phyloP scores from a whole-genome alignment of 2,329 filamentous ascomycete genomes.

The Aspergillus caelatus region DNA sequence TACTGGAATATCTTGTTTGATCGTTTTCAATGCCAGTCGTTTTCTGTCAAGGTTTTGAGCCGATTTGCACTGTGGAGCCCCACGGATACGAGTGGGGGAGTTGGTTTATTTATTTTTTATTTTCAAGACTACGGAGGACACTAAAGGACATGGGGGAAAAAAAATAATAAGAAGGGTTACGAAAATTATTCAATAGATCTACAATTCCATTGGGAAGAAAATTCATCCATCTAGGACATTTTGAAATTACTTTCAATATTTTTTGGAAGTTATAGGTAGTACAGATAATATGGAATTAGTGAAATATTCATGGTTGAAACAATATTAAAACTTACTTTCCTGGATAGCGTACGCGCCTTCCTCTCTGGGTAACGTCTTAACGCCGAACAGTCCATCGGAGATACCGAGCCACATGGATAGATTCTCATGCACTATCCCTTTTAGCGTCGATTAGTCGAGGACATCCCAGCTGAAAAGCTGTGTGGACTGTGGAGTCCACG shows the following conservation, averaged over 20 bases:
- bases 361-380: neutral
- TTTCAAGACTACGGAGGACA: too few species aligned
- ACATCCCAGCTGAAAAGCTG: conserved; percentile 23
- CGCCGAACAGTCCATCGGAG: conserved; percentile 7
- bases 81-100: neutral
- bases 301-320: neutral
- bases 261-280: too few species aligned
- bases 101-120: too few species aligned
- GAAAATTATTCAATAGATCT: neutral
- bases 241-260: neutral
- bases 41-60: conserved; percentile 1
- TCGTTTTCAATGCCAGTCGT: too few species aligned
- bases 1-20: too few species aligned
- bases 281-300: neutral
- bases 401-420: conserved; percentile 12
- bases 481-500: neutral
- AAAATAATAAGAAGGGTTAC: neutral
- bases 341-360: neutral
- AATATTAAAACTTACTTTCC: too few species aligned
- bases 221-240: neutral
- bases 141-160: neutral
- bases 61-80: conserved; percentile 3
- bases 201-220: neutral
- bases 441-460: neutral
- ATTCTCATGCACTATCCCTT: neutral